These are phyloP conservation scores for Mariannaea sp. DNA, from an alignment of 2,329 filamentous ascomycete species.

Conservation along the genomic window DNA sequence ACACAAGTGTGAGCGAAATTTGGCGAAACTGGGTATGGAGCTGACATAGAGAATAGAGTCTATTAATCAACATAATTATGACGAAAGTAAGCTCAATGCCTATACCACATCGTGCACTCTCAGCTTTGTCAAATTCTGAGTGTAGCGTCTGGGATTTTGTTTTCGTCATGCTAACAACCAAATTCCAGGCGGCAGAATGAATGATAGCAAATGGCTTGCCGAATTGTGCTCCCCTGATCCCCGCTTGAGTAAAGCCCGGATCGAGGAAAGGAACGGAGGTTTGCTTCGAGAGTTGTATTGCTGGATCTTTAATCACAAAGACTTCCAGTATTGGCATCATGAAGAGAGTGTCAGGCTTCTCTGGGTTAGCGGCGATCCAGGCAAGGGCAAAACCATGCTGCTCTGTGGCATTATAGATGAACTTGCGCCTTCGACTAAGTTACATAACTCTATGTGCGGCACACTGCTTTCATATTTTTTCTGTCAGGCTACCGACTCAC, in stretches of 20 bases:
- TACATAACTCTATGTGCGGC: too few species aligned
- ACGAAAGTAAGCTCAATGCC: too few species aligned
- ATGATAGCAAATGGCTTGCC: too few species aligned
- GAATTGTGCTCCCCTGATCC: background rate
- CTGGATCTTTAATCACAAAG: background rate
- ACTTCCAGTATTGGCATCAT: background rate
- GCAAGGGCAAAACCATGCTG: slow-evolving; percentile 1
- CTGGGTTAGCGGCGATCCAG: background rate
- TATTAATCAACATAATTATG: too few species aligned
- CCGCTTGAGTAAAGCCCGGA: background rate
- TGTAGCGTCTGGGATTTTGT: too few species aligned
- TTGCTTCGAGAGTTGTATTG: background rate
- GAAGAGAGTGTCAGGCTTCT: background rate
- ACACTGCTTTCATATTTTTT: background rate
- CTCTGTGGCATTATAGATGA: background rate
- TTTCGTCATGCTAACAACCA: too few species aligned
- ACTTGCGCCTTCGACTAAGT: background rate
- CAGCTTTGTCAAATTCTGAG: too few species aligned
- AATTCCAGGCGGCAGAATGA: too few species aligned
- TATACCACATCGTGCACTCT: too few species aligned
- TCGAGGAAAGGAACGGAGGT: background rate
- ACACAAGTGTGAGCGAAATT: too few species aligned
- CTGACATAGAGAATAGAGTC: too few species aligned
- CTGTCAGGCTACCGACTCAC: background rate
- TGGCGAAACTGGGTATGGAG: too few species aligned